A percentile compares a stretch with the other conserved stretches of the same genome.
These are phyloP conservation scores for Aspergillus incahuasiensis DNA, from an alignment of 495 filamentous ascomycete species.

Conservation along the genomic window DNA sequence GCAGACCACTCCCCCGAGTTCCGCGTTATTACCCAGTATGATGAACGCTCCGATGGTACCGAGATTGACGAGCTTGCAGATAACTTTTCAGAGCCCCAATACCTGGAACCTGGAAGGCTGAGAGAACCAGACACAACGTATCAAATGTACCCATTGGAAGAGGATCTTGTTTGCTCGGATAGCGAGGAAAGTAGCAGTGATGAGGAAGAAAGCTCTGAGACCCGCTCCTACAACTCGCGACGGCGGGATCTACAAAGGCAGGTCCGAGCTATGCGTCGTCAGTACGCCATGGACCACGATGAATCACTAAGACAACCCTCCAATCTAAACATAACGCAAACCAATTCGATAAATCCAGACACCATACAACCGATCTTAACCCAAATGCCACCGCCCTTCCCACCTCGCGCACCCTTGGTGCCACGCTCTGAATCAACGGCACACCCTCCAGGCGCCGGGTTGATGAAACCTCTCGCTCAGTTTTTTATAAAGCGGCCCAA, in stretches of 20 bases:
- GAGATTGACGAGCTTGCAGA: constrained; percentile 5
- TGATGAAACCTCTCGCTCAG: constrained; percentile 64
- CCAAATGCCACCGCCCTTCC: constrained; percentile 8
- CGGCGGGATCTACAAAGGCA: constrained; percentile 29
- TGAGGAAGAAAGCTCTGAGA: constrained; percentile 26
- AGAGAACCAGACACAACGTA: background rate
- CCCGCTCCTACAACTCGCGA: constrained; percentile 24
- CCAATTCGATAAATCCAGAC: no score
- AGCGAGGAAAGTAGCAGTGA: constrained; percentile 50
- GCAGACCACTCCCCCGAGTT: constrained; percentile 35
- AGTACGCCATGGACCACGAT: constrained; percentile 17
- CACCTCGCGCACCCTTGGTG: constrained; percentile 9
- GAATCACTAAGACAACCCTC: constrained; percentile 19
- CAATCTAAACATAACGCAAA: constrained; percentile 26
- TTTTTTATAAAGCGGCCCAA: constrained; percentile 78
- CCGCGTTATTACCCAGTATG: constrained; percentile 47
- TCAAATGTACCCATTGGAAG: constrained; percentile 21
- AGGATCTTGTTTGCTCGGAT: constrained; percentile 41
- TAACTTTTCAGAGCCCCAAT: constrained; percentile 13
- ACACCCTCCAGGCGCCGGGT: constrained; percentile 34
- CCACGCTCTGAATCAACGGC: background rate
- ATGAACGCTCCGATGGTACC: constrained; percentile 31
- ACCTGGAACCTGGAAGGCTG: constrained; percentile 25
- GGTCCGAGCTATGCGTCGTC: constrained; percentile 22
- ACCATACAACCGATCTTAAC: background rate